Evolutionary conservation across 179 eudicot species (phyloP), one percentile per base, ranked within the genome.

Genomic region (Spinacia oleracea): DNA sequence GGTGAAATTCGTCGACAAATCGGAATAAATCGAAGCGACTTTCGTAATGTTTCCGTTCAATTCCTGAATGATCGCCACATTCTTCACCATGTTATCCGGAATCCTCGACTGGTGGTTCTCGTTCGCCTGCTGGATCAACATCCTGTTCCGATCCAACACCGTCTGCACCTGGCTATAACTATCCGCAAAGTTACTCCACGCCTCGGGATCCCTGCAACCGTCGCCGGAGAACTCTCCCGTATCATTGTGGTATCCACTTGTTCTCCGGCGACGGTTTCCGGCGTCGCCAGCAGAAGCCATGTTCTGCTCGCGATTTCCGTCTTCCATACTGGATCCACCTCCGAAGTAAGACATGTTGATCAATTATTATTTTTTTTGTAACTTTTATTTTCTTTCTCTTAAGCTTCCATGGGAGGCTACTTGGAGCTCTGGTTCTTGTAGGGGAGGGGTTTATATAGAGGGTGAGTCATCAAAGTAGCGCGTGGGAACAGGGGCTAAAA

Each of bases 61-160:
- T 73, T 93, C 98, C 66, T 90, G 86, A 63, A 91, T 94, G 15
- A 94, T 83, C 5, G 93, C 85, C 4, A 89, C 92, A 38, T 92
- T 94, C 76, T 91, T 85, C n/a, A 78, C 78, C 84, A 94, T 81
- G 58, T 92, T 90, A 73, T 88, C 93, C 3, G 91, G 91, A 72
- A 87, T 71, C 72, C 86, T 84, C 2, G 97, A 93, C 63, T 90
- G 92, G n/a, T 93, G 98, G 69, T 93, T 93, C 86, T 89, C 91
- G 71, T 92, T 92, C n/a, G 91, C 92, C 75, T 90, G 92, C 73
- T 89, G 89, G 80, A 92, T 93, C 82, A 92, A 60, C 81, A 78
- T 78, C 76, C 91, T 82, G 84, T 94, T 94, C 74, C 90, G 90
- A 73, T 94, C 96, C 76, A 94, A 59, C 77, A 94, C 87, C 81